phyloP scores from a whole-genome alignment of 768 basidiomycete genomes.

The Rhodotorula toruloides region DNA sequence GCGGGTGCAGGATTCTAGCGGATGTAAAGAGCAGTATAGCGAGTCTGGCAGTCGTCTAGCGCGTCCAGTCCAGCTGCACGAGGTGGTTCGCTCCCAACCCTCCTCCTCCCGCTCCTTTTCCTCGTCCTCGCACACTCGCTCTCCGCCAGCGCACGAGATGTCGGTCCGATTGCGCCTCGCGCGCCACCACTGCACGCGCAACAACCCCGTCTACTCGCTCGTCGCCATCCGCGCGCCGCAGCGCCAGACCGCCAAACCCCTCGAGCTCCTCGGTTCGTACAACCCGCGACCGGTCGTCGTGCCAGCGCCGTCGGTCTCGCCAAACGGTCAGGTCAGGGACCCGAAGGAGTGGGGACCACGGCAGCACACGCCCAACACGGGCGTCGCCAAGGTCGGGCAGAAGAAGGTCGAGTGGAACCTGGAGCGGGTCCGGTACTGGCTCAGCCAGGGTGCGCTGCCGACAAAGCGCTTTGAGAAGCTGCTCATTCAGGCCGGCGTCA shows the following conservation, averaged over 20 bases:
- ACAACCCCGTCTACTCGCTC: conserved; percentile 73
- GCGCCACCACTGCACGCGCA: conserved; percentile 63
- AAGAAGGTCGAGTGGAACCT: conserved; percentile 87
- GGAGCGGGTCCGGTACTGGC: conserved; percentile 83
- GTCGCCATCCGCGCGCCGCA: conserved; percentile 71
- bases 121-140: background rate
- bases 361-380: background rate
- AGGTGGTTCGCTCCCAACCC: no score
- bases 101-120: no score
- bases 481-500: conserved; percentile 65
- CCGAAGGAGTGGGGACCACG: conserved; percentile 39
- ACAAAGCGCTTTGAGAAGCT: conserved; percentile 69
- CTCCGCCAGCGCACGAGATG: conserved; percentile 43
- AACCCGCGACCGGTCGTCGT: conserved; percentile 54
- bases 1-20: no score
- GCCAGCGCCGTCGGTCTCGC: conserved; percentile 2
- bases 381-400: conserved; percentile 36
- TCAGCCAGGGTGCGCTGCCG: conserved; percentile 75
- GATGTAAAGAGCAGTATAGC: no score
- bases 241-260: conserved; percentile 74
- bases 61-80: no score
- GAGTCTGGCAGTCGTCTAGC: no score
- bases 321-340: background rate
- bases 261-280: conserved; percentile 80
- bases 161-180: conserved; percentile 78